Conservation (phyloP, 495 filamentous ascomycete species). For the Penicillium angulare region DNA sequence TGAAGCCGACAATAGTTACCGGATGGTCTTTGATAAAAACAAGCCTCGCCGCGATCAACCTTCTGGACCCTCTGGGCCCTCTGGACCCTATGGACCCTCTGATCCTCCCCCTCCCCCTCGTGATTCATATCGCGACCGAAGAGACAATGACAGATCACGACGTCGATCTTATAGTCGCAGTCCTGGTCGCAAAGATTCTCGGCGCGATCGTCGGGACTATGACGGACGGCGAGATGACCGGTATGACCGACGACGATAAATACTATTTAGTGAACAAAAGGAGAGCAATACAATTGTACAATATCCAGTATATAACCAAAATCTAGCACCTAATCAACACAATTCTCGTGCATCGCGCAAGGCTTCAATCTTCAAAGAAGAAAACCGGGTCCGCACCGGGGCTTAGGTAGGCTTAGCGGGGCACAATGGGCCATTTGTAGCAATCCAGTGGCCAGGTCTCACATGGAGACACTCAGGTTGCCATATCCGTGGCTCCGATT, state of each 20-base stretch:
- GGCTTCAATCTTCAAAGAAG: neutral
- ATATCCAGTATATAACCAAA: neutral
- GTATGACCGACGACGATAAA: slow-evolving; percentile 22
- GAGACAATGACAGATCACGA: slow-evolving; percentile 27
- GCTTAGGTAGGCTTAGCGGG: slow-evolving; percentile 1
- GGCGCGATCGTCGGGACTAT: slow-evolving; percentile 19
- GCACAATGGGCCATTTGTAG: neutral
- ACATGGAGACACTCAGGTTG: slow-evolving; percentile 2
- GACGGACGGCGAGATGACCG: slow-evolving; percentile 17
- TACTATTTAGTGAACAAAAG: slow-evolving; percentile 2
- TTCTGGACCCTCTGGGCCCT: slow-evolving; percentile 2
- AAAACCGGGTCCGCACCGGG: neutral
- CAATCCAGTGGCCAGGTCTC: slow-evolving; percentile 19
- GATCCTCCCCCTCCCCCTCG: slow-evolving; percentile 21
- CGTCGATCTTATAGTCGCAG: slow-evolving; percentile 53
- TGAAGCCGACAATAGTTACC: slow-evolving; percentile 56
- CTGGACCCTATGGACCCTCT: neutral
- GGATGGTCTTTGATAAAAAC: slow-evolving; percentile 74
- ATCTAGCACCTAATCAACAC: neutral
- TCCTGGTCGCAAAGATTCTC: slow-evolving; percentile 35
- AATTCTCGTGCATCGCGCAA: too few relatives aligned
- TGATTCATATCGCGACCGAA: slow-evolving; percentile 27
- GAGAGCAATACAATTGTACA: neutral
- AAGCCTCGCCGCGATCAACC: slow-evolving; percentile 51
- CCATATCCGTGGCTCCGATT: slow-evolving; percentile 10